A percentile compares a stretch with the other conserved stretches of the same genome.
These are phyloP conservation scores for Fraxinus nigra DNA, from an alignment of 305 asterid genomes.

Conservation along the genomic window DNA sequence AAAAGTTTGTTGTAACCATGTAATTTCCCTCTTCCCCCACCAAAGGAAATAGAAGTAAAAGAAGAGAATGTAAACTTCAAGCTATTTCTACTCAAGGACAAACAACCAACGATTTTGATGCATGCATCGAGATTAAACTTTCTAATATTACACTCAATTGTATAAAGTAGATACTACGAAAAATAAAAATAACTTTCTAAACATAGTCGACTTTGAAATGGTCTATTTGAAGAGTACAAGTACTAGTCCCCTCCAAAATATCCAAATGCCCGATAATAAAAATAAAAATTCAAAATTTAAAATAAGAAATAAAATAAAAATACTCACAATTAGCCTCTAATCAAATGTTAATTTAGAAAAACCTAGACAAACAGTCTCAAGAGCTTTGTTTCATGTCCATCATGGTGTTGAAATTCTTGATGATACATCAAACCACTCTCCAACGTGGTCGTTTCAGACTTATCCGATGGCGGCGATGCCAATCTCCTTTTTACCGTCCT, in stretches of 20 bases:
- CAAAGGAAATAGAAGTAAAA: neutral
- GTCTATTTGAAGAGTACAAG: neutral
- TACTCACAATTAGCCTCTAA: neutral
- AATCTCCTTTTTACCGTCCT: constrained; percentile 37
- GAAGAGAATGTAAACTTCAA: neutral
- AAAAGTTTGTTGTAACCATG: neutral
- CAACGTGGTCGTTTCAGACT: constrained; percentile 55
- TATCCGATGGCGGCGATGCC: constrained; percentile 45
- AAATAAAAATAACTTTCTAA: neutral
- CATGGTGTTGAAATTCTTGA: constrained; percentile 19
- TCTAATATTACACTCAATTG: neutral
- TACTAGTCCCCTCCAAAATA: neutral
- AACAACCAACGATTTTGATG: neutral
- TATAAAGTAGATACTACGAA: neutral
- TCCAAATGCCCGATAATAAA: neutral
- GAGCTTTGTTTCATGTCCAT: constrained; percentile 36
- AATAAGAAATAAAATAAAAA: neutral
- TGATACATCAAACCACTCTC: constrained; percentile 38
- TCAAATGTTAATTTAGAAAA: neutral
- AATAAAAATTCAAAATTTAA: neutral
- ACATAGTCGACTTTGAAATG: neutral
- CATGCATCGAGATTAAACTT: neutral
- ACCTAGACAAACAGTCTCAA: constrained; percentile 38
- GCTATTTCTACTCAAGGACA: neutral
- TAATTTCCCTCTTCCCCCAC: neutral